These are phyloP conservation scores for Ambrosia hybrid DNA, from an alignment of 140 eudicot species.

Conservation along the genomic window DNA sequence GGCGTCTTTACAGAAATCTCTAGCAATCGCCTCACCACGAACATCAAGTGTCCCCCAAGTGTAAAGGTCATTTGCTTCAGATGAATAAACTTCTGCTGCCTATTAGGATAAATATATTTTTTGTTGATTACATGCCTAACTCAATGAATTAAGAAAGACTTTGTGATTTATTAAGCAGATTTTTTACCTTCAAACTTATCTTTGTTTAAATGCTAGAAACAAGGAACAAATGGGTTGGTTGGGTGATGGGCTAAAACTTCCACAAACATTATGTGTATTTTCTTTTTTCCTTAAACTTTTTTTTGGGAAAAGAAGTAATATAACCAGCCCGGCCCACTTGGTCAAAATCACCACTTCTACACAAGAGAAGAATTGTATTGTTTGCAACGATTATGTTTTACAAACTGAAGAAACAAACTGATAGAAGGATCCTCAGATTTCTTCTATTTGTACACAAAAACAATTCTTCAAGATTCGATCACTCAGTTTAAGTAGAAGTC, in stretches of 20 bases:
- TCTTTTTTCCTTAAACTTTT: no score
- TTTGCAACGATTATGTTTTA: background rate
- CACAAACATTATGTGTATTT: no score
- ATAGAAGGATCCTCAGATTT: constrained; percentile 6
- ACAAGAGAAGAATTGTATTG: no score
- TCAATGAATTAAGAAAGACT: background rate
- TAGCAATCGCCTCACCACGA: constrained; percentile 44
- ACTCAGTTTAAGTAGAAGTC: background rate
- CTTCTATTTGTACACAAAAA: constrained; percentile 5
- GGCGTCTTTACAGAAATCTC: constrained; percentile 53
- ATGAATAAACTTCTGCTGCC: constrained; percentile 70
- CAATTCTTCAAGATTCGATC: background rate
- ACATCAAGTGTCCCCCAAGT: constrained; percentile 56
- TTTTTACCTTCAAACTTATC: no score
- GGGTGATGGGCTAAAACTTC: no score
- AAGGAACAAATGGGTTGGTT: no score
- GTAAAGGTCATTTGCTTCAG: constrained; percentile 41
- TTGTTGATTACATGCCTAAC: background rate
- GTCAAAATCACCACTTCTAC: no score
- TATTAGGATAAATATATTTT: constrained; percentile 22
- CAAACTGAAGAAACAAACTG: background rate
- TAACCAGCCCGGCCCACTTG: no score
- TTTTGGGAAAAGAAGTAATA: no score
- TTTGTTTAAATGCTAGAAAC: no score
- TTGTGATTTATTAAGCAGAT: no score